These are phyloP conservation scores for Colletotrichum sp. DNA, from an alignment of 2,329 filamentous ascomycete genomes.

Conservation along the genomic window DNA sequence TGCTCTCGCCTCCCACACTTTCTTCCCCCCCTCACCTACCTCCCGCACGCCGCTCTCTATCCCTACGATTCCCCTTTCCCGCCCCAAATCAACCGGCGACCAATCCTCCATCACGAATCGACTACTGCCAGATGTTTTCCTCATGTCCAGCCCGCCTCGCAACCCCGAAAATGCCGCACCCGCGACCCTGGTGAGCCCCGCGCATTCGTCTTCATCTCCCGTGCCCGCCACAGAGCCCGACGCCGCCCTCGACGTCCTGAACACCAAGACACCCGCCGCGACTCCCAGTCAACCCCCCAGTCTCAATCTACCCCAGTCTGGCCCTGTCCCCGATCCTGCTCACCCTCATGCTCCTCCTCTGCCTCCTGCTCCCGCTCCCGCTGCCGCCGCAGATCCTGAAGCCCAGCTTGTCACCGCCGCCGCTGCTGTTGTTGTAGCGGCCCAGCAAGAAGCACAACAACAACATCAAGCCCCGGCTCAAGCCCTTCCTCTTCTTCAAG, in stretches of 20 bases:
- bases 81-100: slow-evolving; percentile 24
- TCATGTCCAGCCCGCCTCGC: slow-evolving; percentile 60
- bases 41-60: not conserved
- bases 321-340: not conserved
- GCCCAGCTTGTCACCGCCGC: not conserved
- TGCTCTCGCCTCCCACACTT: not conserved
- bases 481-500: slow-evolving; percentile 24
- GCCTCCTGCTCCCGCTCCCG: not conserved
- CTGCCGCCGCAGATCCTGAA: not conserved
- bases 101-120: slow-evolving; percentile 29
- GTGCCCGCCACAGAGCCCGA: not conserved
- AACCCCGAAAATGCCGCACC: slow-evolving; percentile 61
- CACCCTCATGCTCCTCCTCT: not conserved
- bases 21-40: slow-evolving; percentile 7
- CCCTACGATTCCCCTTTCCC: slow-evolving; percentile 16
- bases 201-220: slow-evolving; percentile 12
- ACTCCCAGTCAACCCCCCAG: not conserved
- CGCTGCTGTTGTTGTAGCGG: not conserved
- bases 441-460: slow-evolving; percentile 1
- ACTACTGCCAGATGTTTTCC: slow-evolving; percentile 57
- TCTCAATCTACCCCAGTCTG: not conserved
- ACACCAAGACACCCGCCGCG: not conserved
- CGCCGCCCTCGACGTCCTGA: not conserved
- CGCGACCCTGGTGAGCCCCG: slow-evolving; percentile 47
- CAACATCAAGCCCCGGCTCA: slow-evolving; percentile 19